These are phyloP conservation scores for Heliocybe sulcata DNA, from an alignment of 1,284 basidiomycete genomes.

Conservation along the genomic window DNA sequence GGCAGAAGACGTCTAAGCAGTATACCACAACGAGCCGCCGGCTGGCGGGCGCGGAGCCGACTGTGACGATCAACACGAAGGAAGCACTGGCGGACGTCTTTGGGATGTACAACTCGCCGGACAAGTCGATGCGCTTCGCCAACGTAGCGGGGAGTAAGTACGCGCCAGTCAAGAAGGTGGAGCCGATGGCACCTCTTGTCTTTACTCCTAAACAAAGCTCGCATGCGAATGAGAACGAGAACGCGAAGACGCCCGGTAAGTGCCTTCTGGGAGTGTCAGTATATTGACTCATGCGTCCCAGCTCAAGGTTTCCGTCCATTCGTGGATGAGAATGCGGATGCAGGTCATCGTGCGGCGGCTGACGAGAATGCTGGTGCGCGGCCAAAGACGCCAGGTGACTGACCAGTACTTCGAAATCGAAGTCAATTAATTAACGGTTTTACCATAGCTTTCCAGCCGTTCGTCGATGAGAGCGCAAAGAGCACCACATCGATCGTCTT, in stretches of 20 bases:
- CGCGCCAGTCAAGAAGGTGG: constrained; percentile 58
- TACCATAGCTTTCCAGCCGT: constrained; percentile 37
- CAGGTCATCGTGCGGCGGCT: constrained; percentile 16
- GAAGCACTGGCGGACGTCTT: constrained; percentile 91
- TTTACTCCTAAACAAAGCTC: constrained; percentile 14
- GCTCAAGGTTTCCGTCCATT: constrained; percentile 28
- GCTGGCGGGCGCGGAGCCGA: constrained; percentile 38
- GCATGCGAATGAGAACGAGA: constrained; percentile 19
- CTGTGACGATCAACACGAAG: constrained; percentile 82
- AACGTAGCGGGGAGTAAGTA: constrained; percentile 54
- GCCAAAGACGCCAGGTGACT: constrained; percentile 33
- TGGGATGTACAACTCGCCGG: constrained; percentile 87
- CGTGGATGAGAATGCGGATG: constrained; percentile 49
- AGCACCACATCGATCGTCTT: neutral
- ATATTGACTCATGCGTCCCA: neutral
- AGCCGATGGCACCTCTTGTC: constrained; percentile 31
- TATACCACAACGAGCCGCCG: constrained; percentile 22
- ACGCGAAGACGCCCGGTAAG: constrained; percentile 31
- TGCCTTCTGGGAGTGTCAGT: constrained; percentile 7
- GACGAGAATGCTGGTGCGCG: constrained; percentile 33
- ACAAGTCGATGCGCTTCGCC: constrained; percentile 54
- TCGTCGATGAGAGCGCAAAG: constrained; percentile 29
- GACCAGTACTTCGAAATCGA: neutral
- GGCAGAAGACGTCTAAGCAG: constrained; percentile 34
- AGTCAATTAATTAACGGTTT: constrained; percentile 7